These are phyloP conservation scores for Calonectria pteridis DNA, from an alignment of 2,329 filamentous ascomycete species.

Conservation along the genomic window DNA sequence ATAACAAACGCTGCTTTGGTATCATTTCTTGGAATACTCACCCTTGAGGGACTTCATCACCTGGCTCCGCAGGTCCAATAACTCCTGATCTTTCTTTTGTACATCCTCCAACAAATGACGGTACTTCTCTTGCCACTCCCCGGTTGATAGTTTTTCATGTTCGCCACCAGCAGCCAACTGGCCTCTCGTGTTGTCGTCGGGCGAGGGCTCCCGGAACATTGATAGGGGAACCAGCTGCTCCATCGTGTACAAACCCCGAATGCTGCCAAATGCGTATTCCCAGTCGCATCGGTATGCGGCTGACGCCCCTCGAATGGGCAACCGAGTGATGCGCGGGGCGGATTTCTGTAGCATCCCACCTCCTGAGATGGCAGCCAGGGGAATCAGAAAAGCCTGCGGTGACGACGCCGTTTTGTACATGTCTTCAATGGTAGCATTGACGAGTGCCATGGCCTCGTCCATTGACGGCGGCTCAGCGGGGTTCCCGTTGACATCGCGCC, in stretches of 20 bases:
- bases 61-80: slow-evolving; percentile 57
- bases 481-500: slow-evolving; percentile 63
- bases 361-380: slow-evolving; percentile 69
- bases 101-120: slow-evolving; percentile 70
- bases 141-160: slow-evolving; percentile 45
- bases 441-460: slow-evolving; percentile 67
- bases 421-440: slow-evolving; percentile 65
- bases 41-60: slow-evolving; percentile 55
- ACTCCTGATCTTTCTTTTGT: slow-evolving; percentile 68
- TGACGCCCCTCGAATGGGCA: slow-evolving; percentile 56
- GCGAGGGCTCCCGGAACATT: slow-evolving; percentile 53
- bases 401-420: slow-evolving; percentile 64
- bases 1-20: slow-evolving; percentile 20
- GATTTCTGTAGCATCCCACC: slow-evolving; percentile 63
- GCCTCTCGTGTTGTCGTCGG: slow-evolving; percentile 31
- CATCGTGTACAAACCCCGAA: slow-evolving; percentile 66
- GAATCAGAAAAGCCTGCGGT: slow-evolving; percentile 69
- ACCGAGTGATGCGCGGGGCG: slow-evolving; percentile 55
- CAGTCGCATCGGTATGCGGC: slow-evolving; percentile 66
- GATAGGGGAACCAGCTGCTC: slow-evolving; percentile 60
- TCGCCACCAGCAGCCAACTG: slow-evolving; percentile 32
- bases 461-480: slow-evolving; percentile 58
- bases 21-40: slow-evolving; percentile 35
- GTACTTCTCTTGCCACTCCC: slow-evolving; percentile 66
- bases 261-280: slow-evolving; percentile 67